These are phyloP conservation scores for Nepenthes mirabilis DNA, from an alignment of 148 eudicot species.

Conservation along the genomic window DNA sequence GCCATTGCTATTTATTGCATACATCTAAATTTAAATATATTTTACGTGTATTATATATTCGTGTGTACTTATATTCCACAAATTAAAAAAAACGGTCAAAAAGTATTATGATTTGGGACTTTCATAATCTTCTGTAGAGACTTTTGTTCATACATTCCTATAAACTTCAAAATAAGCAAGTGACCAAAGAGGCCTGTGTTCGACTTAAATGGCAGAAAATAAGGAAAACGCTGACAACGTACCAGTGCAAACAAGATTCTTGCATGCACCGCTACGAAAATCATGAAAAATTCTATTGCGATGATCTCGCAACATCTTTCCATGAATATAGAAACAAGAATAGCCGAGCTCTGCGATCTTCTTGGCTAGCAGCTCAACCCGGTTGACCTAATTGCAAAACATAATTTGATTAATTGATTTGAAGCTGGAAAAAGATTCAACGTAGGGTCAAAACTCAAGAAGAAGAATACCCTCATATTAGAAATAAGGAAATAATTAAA, in stretches of 20 bases:
- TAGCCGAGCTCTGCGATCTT: slow-evolving; percentile 85
- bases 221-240: slow-evolving; percentile 5
- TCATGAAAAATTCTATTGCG: slow-evolving; percentile 90
- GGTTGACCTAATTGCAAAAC: slow-evolving; percentile 89
- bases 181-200: no score
- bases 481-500: neutral
- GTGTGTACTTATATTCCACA: no score
- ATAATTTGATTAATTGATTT: slow-evolving; percentile 90
- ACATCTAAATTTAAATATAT: no score
- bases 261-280: slow-evolving; percentile 89
- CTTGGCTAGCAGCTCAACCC: slow-evolving; percentile 85
- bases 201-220: neutral
- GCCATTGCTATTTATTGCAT: no score
- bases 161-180: no score
- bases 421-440: slow-evolving; percentile 48
- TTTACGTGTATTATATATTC: no score
- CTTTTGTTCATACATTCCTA: no score
- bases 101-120: no score
- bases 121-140: no score
- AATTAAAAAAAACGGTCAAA: no score
- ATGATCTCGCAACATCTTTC: slow-evolving; percentile 94
- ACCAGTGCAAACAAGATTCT: slow-evolving; percentile 96
- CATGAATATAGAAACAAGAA: slow-evolving; percentile 90
- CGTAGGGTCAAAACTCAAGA: slow-evolving; percentile 2
- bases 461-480: neutral